Conservation (phyloP, 495 filamentous ascomycete species). For the Penicillium herquei region DNA sequence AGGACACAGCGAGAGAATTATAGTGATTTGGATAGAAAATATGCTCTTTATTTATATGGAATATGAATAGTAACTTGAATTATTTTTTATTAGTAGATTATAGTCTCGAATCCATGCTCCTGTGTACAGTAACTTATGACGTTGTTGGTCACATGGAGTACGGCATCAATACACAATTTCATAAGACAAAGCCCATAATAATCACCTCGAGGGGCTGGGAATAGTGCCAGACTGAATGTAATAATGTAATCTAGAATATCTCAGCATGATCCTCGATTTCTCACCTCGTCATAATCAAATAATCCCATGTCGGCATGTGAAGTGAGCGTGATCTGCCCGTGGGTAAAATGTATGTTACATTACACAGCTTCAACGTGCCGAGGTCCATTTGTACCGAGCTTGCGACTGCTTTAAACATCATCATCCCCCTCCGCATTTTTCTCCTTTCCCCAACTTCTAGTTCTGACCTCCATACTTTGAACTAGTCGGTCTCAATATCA, state of each 20-base stretch:
- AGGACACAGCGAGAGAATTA: neutral
- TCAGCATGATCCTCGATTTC: too few relatives aligned
- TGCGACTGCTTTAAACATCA: conserved; percentile 26
- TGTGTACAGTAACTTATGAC: conserved; percentile 24
- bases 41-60: too few relatives aligned
- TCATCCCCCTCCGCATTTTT: conserved; percentile 26
- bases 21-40: neutral
- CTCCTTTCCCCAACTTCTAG: conserved; percentile 20
- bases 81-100: neutral
- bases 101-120: neutral
- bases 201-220: too few relatives aligned
- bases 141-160: conserved; percentile 29
- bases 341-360: conserved; percentile 16
- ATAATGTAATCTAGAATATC: too few relatives aligned
- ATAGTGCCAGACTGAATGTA: too few relatives aligned
- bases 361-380: conserved; percentile 38
- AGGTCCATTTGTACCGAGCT: conserved; percentile 43
- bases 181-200: too few relatives aligned
- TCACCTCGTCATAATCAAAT: neutral
- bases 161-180: too few relatives aligned
- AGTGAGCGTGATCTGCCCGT: conserved; percentile 27
- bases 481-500: conserved; percentile 17
- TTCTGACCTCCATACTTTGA: conserved; percentile 13
- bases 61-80: neutral
- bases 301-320: conserved; percentile 39